Evolutionary conservation across 805 yeast species (phyloP).

Genomic region (Schwanniomyces yamadae): DNA sequence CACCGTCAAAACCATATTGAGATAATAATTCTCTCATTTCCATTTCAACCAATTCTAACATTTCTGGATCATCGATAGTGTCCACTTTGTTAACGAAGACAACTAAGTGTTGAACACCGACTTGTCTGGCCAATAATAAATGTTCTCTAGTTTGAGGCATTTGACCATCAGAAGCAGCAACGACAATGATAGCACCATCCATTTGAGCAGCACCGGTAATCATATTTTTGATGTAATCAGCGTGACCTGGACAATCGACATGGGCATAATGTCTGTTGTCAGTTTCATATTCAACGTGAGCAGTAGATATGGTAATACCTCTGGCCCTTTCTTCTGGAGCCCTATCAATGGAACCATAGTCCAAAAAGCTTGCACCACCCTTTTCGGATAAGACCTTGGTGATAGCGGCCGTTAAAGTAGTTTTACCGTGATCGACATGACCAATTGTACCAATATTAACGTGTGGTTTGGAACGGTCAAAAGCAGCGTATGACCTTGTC

Average conservation of each 20-base stretch:
- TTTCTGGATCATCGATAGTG: constrained; percentile 96
- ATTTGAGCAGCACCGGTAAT: constrained; percentile 99
- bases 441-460: constrained; percentile 97
- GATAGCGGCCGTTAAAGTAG: constrained; percentile 97
- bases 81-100: constrained; percentile 98
- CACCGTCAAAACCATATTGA: constrained; percentile 96
- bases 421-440: constrained; percentile 98
- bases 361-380: constrained; percentile 93
- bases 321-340: constrained; percentile 99
- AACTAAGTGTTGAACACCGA: constrained; percentile 96
- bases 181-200: constrained; percentile 99
- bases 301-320: constrained; percentile 97
- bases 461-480: constrained; percentile 95
- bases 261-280: constrained; percentile 94
- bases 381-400: constrained; percentile 85
- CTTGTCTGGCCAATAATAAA: constrained; percentile 96
- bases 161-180: constrained; percentile 98
- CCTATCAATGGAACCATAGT: constrained; percentile 89
- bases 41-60: constrained; percentile 99
- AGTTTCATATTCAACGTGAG: constrained; percentile 97
- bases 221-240: constrained; percentile 98
- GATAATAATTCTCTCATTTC: constrained; percentile 96
- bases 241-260: constrained; percentile 98
- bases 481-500: constrained; percentile 58
- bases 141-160: constrained; percentile 99